A percentile compares a stretch with the other conserved stretches of the same genome.
Conservation (phyloP, 495 filamentous ascomycete species). For the Parachaetomium inaequale region DNA sequence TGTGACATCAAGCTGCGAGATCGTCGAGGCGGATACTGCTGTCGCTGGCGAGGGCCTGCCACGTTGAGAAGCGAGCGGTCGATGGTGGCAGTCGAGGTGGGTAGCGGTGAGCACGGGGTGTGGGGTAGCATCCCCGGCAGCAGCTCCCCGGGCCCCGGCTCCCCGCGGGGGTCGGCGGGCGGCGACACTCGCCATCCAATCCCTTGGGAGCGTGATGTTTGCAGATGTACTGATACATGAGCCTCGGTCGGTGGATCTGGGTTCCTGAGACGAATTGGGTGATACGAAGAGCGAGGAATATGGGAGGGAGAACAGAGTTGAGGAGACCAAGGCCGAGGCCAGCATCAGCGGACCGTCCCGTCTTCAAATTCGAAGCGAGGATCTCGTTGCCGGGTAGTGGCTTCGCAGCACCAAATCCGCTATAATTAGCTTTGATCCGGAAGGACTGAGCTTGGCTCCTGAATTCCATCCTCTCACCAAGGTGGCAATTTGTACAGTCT, state of each 20-base stretch:
- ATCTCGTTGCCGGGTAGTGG: no score
- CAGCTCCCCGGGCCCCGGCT: background rate
- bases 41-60: background rate
- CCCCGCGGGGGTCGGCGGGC: constrained; percentile 2
- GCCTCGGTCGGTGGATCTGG: background rate
- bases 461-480: background rate
- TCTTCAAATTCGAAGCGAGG: background rate
- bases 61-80: background rate
- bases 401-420: background rate
- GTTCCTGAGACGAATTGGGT: background rate
- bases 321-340: background rate
- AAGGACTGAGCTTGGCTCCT: background rate
- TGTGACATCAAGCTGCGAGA: background rate
- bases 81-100: background rate
- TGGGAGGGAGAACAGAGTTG: no score
- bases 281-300: no score
- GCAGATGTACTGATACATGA: background rate
- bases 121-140: constrained; percentile 9
- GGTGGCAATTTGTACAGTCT: background rate
- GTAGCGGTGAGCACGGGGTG: constrained; percentile 8
- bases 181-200: background rate
- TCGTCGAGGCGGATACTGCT: background rate
- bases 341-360: background rate
- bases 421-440: background rate
- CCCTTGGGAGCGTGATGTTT: background rate